Evolutionary conservation across 352 stramenopile genomes (phyloP), one percentile per base, ranked within the genome.

Genomic region (Phytophthora nicotianae): DNA sequence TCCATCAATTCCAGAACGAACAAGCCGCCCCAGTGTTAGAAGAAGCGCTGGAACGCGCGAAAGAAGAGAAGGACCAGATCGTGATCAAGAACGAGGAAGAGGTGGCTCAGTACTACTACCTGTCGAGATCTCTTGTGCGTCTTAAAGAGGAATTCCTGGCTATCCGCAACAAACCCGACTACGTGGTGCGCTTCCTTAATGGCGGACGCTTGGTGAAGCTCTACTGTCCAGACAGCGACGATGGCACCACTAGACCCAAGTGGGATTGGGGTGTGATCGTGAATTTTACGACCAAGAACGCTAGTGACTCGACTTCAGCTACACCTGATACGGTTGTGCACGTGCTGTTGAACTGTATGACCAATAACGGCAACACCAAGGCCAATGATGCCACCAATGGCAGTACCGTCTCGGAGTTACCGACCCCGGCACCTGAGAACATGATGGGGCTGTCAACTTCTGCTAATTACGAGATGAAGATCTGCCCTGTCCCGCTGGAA

Each of bases 1-100:
- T 99, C 69, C 95, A 99, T 59, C 92, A 98, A 61, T 97, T 97
- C 62, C 91, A 97, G 62, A 95, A 92, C 62, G 81, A 96, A 51
- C 83, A 93, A 59, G 72, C 82, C 10, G 79, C 88, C 0, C 91
- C 88, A 4, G 83, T 74, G 16, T 62, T 97, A 1, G 79, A 96
- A 58, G 84, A 89, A 50, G 80, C 87, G 2, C 70, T 96, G 8
- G 86, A 93, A 26, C 79, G 91, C 16, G 77, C 92, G 0, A 82
- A 92, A 27, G 74, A 90, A 33, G 77, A 98, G 51, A 88, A 88
- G 38, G 77, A 91, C 48, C 91, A 92, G 48, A 96, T 98, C 46
- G 59, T 86, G 55, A 90, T 97, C 52, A 93, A 97, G 73, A 85
- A 94, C 54, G 93, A 97, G 60, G 79, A 89, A 50, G 74, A 96